Evolutionary conservation across 2,329 filamentous ascomycete species (phyloP).

Genomic region (Saccharata proteae): DNA sequence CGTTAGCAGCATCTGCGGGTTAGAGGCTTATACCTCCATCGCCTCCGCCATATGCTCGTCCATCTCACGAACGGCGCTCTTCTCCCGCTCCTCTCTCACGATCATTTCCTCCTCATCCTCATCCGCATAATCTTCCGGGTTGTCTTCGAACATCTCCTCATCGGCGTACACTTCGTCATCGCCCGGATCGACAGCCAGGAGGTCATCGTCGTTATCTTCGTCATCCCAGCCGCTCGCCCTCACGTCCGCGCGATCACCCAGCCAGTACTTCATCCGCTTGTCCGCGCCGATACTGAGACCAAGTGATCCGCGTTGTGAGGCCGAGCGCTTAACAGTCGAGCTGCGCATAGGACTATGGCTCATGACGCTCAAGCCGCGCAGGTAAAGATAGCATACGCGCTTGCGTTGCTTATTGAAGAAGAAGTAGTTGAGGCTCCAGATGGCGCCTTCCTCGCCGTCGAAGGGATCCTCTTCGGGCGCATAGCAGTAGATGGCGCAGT

Average conservation of each 20-base stretch:
- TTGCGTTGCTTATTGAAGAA: conserved; percentile 92
- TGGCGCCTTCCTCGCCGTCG: conserved; percentile 79
- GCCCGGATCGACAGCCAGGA: conserved; percentile 25
- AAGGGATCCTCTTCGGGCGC: conserved; percentile 82
- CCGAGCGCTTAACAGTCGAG: conserved; percentile 24
- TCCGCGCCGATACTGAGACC: conserved; percentile 46
- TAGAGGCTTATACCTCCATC: conserved; percentile 43
- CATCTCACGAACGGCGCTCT: conserved; percentile 37
- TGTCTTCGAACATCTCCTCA: conserved; percentile 10
- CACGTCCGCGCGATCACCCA: conserved; percentile 49
- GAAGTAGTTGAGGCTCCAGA: conserved; percentile 95
- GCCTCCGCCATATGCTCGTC: conserved; percentile 41
- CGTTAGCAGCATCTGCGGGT: too few relatives aligned
- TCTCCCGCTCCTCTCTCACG: conserved; percentile 32
- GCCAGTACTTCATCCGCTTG: conserved; percentile 82
- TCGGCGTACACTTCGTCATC: conserved; percentile 25
- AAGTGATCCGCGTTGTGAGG: conserved; percentile 32
- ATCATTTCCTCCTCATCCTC: conserved; percentile 14
- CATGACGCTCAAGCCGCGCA: conserved; percentile 74
- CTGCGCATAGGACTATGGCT: conserved; percentile 44
- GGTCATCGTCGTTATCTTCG: conserved; percentile 31
- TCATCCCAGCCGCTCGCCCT: conserved; percentile 22
- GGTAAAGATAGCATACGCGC: conserved; percentile 85
- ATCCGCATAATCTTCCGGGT: conserved; percentile 4
- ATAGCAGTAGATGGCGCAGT: conserved; percentile 85